Percentiles rank a stretch among this genome's conserved stretches.
Evolutionary conservation across 305 asterid species (phyloP).

Genomic region (Caryopteris hybrid): DNA sequence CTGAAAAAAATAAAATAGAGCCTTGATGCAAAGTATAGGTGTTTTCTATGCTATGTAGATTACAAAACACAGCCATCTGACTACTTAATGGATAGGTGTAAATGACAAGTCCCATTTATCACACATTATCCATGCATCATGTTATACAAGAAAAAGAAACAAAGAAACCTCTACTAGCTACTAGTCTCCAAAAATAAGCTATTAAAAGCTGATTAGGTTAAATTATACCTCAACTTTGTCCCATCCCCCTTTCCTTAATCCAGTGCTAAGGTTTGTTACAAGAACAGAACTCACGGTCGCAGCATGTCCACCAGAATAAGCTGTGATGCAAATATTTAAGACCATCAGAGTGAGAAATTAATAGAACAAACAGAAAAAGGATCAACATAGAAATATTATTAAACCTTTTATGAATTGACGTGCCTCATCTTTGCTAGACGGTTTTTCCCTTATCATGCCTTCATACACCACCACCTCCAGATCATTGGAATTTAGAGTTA

Average conservation of each 20-base stretch:
- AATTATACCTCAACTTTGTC: slow-evolving; percentile 89
- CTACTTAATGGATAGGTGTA: neutral
- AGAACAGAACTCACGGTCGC: slow-evolving; percentile 86
- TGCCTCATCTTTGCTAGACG: slow-evolving; percentile 85
- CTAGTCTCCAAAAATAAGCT: neutral
- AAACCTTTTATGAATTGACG: slow-evolving; percentile 76
- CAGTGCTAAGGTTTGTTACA: slow-evolving; percentile 75
- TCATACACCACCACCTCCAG: slow-evolving; percentile 95
- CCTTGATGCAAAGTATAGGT: neutral
- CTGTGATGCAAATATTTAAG: slow-evolving; percentile 33
- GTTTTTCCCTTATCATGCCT: slow-evolving; percentile 86
- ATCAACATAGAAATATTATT: slow-evolving; percentile 3
- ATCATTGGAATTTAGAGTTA: slow-evolving; percentile 40
- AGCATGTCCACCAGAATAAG: slow-evolving; percentile 67
- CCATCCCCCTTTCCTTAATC: slow-evolving; percentile 72
- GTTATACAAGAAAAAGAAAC: neutral
- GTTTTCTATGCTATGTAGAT: neutral
- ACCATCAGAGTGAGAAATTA: slow-evolving; percentile 15
- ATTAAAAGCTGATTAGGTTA: neutral
- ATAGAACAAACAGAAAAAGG: neutral
- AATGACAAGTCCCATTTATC: neutral
- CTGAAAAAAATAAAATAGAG: neutral
- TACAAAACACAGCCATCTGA: neutral
- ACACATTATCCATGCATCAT: neutral
- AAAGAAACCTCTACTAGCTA: neutral